Evolutionary conservation across 2,329 filamentous ascomycete species (phyloP).

Genomic region (Rhynchosporium agropyri): DNA sequence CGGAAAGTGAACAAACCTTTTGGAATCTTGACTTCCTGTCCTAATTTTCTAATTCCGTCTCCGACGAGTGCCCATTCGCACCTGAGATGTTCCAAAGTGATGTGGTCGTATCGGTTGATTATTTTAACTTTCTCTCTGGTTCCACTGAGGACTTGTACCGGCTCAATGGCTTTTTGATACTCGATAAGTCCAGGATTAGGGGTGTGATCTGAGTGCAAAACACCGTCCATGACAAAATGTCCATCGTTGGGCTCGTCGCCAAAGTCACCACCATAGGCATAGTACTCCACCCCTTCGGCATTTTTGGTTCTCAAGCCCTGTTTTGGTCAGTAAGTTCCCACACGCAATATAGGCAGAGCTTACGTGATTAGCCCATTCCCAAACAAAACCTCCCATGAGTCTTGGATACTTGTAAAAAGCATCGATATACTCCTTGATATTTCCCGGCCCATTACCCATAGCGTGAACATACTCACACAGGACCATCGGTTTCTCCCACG

Average conservation of each 20-base stretch:
- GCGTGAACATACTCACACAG: constrained; percentile 47
- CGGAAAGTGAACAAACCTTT: constrained; percentile 40
- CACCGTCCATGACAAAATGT: constrained; percentile 49
- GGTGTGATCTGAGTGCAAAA: constrained; percentile 46
- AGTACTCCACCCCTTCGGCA: constrained; percentile 44
- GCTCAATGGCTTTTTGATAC: constrained; percentile 47
- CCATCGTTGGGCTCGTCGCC: constrained; percentile 49
- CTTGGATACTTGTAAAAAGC: constrained; percentile 54
- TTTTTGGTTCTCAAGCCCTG: constrained; percentile 45
- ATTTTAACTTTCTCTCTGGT: constrained; percentile 36
- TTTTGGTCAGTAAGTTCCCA: constrained; percentile 13
- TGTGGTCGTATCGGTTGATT: constrained; percentile 55
- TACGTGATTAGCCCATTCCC: constrained; percentile 51
- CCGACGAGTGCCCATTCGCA: constrained; percentile 47
- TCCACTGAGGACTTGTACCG: constrained; percentile 42
- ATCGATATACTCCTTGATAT: constrained; percentile 58
- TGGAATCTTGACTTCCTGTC: constrained; percentile 47
- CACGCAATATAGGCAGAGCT: constrained; percentile 2
- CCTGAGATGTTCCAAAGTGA: constrained; percentile 53
- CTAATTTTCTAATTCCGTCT: constrained; percentile 23
- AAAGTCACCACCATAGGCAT: constrained; percentile 51
- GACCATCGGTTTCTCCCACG: constrained; percentile 44
- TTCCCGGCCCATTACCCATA: constrained; percentile 63
- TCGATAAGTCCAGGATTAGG: constrained; percentile 48
- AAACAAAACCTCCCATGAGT: constrained; percentile 57